phyloP scores from a whole-genome alignment of 495 filamentous ascomycete species.

The Neurospora sp. region DNA sequence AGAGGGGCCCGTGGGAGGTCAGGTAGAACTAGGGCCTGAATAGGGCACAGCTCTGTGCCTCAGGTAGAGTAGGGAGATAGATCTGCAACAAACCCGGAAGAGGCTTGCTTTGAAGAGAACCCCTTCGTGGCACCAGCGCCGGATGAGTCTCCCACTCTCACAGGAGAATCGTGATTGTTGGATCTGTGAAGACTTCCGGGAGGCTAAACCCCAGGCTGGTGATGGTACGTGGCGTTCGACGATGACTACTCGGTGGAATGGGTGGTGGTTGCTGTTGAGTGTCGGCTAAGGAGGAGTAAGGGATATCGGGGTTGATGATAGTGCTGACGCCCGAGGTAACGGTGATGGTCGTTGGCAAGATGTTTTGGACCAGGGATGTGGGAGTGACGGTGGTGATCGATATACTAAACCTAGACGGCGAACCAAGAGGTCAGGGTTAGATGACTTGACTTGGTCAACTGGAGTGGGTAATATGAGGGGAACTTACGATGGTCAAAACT shows the following conservation, averaged over 20 bases:
- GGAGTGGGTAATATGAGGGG: background rate
- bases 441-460: background rate
- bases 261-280: background rate
- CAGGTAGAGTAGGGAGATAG: background rate
- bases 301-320: background rate
- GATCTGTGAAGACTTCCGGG: background rate
- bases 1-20: background rate
- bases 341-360: background rate
- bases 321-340: background rate
- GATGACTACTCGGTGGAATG: background rate
- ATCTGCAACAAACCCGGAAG: background rate
- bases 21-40: background rate
- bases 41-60: background rate
- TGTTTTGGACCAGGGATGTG: background rate
- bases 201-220: background rate
- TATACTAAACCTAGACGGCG: background rate
- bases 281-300: background rate
- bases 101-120: background rate
- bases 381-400: background rate
- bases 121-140: background rate
- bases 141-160: background rate
- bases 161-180: background rate
- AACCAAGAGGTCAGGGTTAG: background rate
- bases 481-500: background rate
- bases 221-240: background rate